Evolutionary conservation across 257 asterid species (phyloP), one percentile per base, ranked within the genome.

Genomic region (Lithospermum erythrorhizon): DNA sequence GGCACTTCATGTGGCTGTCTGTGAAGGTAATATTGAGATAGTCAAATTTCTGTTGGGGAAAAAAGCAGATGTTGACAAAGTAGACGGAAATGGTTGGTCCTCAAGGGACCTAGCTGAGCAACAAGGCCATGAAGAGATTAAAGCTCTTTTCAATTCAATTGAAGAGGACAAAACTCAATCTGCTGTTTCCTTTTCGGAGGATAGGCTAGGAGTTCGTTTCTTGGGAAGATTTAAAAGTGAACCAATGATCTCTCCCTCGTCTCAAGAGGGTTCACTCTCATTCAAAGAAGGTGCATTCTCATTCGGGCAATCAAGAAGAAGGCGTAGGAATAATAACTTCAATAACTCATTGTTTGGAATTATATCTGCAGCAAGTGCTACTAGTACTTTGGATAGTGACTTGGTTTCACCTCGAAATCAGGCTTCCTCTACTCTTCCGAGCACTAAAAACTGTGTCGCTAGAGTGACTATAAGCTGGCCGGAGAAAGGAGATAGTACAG

Each of bases 341-440:
- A 71, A 78, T 37, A 89, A 89, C 65, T 89, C 97, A 62, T 74
- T 89, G 18, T 86, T 86, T 21, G 97, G 97, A 71, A 79, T 89
- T 25, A 82, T 86, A 89, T 81, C 94, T 13, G 84, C 95, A 32
- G 84, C 64, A 76, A 69, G 55, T 81, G 49, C 49, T 41, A 41
- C 49, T 41, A 41, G 13, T 41, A 3, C 49, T 11, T 14, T 79
- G 49, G 84, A 73, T 32, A 64, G n/a, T 18, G 76, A 65, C 65
- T 53, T 72, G 56, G 59, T 66, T 54, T 21, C 65, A 21, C 59
- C 83, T 0, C 57, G 52, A 60, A 76, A 77, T 23, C 73, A 65
- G 63, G 52, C 68, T 9, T 20, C 57, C 10, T 2, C 30, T 6
- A 58, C 6, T 3, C 25, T 52, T 4, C 16, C 55, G 5, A 27